phyloP scores from a whole-genome alignment of 768 basidiomycete species.

The Lactarius sp. region DNA sequence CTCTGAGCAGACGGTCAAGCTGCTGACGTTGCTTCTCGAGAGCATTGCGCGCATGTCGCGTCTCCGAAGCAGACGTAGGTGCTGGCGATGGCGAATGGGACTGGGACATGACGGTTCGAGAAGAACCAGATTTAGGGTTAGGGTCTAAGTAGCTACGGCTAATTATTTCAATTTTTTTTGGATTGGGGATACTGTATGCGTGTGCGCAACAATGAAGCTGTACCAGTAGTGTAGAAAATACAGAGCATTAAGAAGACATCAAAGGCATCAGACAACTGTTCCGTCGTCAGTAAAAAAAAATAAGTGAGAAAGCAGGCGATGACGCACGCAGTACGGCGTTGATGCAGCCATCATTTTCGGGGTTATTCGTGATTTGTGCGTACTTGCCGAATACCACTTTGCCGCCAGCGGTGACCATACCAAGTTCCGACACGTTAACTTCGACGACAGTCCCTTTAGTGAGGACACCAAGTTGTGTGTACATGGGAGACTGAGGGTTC shows the following conservation, averaged over 20 bases:
- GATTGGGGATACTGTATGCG: background rate
- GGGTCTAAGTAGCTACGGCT: background rate
- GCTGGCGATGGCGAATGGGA: conserved; percentile 32
- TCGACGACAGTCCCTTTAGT: conserved; percentile 98
- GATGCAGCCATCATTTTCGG: conserved; percentile 95
- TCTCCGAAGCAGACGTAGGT: conserved; percentile 26
- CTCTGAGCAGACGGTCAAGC: conserved; percentile 84
- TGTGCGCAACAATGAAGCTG: no score
- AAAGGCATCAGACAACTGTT: conserved; percentile 13
- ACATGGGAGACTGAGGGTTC: conserved; percentile 99
- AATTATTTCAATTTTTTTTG: background rate
- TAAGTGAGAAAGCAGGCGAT: background rate
- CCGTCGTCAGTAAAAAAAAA: background rate
- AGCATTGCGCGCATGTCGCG: conserved; percentile 46
- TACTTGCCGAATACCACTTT: conserved; percentile 94
- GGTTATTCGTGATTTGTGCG: conserved; percentile 90
- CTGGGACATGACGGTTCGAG: conserved; percentile 26
- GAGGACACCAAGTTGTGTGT: conserved; percentile 92
- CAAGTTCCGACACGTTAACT: conserved; percentile 97
- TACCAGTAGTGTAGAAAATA: conserved; percentile 6
- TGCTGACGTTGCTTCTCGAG: conserved; percentile 55
- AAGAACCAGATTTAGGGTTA: conserved; percentile 13
- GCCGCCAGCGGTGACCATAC: conserved; percentile 95
- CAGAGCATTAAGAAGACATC: background rate
- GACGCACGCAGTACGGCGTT: conserved; percentile 86